Evolutionary conservation across 306 rosid species (phyloP).

Genomic region (Pyrus pyrifolia): DNA sequence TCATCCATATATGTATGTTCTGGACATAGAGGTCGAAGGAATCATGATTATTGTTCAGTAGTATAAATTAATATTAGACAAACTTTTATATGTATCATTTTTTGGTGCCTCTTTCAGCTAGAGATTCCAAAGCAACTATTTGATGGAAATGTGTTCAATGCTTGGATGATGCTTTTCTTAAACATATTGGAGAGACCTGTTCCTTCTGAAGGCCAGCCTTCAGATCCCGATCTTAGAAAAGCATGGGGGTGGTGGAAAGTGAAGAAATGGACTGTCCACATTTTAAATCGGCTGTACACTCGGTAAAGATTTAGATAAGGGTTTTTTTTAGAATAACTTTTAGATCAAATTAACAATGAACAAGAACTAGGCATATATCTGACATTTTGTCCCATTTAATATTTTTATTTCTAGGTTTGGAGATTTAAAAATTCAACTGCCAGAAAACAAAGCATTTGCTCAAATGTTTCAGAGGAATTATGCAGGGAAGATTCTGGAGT

Average conservation of each 20-base stretch:
- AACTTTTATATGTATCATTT: background rate
- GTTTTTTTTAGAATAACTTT: background rate
- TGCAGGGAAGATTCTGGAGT: constrained; percentile 88
- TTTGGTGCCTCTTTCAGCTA: constrained; percentile 46
- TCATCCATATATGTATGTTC: constrained; percentile 87
- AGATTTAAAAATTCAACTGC: constrained; percentile 88
- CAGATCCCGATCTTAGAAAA: constrained; percentile 75
- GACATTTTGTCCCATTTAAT: background rate
- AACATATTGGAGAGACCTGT: constrained; percentile 86
- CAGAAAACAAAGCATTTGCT: constrained; percentile 85
- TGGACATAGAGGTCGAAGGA: background rate
- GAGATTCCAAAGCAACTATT: constrained; percentile 93
- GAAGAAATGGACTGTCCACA: constrained; percentile 98
- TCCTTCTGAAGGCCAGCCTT: constrained; percentile 87
- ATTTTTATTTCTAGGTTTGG: constrained; percentile 55
- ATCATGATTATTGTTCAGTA: background rate
- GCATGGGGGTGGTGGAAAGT: constrained; percentile 99
- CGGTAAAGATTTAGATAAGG: constrained; percentile 38
- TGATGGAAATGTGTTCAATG: constrained; percentile 73
- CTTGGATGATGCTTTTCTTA: constrained; percentile 91
- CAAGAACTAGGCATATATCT: background rate
- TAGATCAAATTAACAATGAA: constrained; percentile 1
- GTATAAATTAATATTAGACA: background rate
- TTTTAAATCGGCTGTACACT: constrained; percentile 82
- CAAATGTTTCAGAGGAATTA: constrained; percentile 91